Conservation (phyloP, 164 flowering plant species). For the Malania oleifera region DNA sequence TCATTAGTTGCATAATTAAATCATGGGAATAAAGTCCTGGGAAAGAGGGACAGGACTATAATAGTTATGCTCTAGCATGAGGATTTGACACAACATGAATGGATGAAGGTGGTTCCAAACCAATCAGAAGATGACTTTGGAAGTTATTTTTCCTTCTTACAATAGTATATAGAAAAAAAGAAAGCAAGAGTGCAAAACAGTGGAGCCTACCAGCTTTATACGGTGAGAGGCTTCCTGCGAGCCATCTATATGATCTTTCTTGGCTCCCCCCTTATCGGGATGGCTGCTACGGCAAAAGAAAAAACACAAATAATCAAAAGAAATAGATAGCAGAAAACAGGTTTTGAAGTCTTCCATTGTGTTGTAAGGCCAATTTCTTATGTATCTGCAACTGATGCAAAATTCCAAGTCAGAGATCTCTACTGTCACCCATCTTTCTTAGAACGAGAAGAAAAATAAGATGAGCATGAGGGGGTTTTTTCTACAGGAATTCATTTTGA, state of each 20-base stretch:
- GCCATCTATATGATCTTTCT: constrained; percentile 21
- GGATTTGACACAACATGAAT: neutral
- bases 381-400: neutral
- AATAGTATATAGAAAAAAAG: too few species aligned
- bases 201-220: constrained; percentile 35
- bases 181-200: neutral
- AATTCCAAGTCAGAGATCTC: neutral
- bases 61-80: neutral
- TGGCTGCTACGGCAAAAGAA: constrained; percentile 36
- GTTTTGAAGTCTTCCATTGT: constrained; percentile 3
- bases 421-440: neutral
- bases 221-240: constrained; percentile 31
- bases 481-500: too few species aligned
- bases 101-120: neutral
- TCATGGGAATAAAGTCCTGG: neutral
- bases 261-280: constrained; percentile 37
- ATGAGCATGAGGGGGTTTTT: too few species aligned
- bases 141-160: neutral
- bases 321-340: constrained; percentile 5
- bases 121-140: neutral
- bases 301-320: constrained; percentile 10
- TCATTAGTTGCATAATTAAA: too few species aligned
- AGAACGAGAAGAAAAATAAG: neutral
- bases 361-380: neutral
- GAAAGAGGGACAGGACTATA: neutral